Evolutionary conservation across 192 early-diverging fungal genomes (phyloP), one percentile per base, ranked within the genome.

Genomic region (Geranomyces michiganensis): DNA sequence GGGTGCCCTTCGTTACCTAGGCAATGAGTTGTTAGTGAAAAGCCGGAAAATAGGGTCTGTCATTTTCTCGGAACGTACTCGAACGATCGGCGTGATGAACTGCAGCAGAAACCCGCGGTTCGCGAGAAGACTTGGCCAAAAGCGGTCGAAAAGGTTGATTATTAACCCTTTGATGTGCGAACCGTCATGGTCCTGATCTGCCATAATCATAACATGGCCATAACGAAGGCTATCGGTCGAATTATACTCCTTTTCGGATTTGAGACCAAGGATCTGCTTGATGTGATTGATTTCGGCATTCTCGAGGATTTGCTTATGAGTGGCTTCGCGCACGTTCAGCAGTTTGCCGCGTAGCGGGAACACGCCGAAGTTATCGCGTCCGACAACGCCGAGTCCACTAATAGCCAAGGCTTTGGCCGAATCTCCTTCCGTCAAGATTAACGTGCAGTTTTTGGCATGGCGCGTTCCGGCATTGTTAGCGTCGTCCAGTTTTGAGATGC

Each of bases 291-390:
- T 91, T 80, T 96, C 94, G 5, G 81, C 78, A 77, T 96, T 94
- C 15, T 82, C 82, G 30, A 83, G 72, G 59, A 96, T 88, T 46
- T 79, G 81, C 43, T 74, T 80, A 9, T 80, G 63, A 0, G 84
- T 71, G 3, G 92, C 91, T 68, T 94, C 92, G 33, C 94, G 90
- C 19, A 96, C 93, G 64, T 96, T 96, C 14, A 96, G 82, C 31
- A 95, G 79, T 78, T 96, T 96, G 79, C 94, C 94, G n/a, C 92
- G 91, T 56, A 96, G 80, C 27, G 94, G 91, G 74, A 94, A 96
- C 27, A 96, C 94, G 31, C 93, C 93, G 74, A 85, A 96, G 49
- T 83, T 77, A 72, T 94, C 90, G 33, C 92, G 82, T 22, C 93
- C 93, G 26, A 94, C 89, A 17, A 94, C 92, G 55, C 87, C 85